phyloP scores from a whole-genome alignment of 169 alveolate species.

The Eimeria tenella region DNA sequence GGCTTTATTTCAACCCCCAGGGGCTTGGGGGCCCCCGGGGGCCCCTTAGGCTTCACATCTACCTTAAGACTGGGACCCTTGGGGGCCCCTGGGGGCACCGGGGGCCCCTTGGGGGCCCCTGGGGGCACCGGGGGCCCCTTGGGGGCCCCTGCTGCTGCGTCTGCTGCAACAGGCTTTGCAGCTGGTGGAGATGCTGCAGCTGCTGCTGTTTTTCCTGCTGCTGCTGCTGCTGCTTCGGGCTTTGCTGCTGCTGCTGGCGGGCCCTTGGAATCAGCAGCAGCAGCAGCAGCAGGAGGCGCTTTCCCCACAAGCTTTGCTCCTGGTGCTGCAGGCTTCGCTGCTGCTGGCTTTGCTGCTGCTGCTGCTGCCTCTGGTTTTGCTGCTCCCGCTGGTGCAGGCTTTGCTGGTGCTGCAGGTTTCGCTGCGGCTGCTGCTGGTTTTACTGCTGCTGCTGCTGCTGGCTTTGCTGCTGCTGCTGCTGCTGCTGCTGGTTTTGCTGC shows the following conservation, averaged over 20 bases:
- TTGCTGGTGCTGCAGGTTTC: neutral
- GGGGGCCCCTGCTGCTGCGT: conserved; percentile 2
- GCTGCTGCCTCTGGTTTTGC: neutral
- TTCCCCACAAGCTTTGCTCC: neutral
- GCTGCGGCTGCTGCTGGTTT: conserved; percentile 14
- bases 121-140: neutral
- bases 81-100: neutral
- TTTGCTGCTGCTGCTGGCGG: neutral
- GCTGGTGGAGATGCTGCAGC: neutral
- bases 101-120: conserved; percentile 13
- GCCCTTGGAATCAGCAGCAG: no score
- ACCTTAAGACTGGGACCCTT: neutral
- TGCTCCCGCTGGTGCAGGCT: neutral
- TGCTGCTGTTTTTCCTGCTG: neutral
- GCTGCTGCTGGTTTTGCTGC: conserved; percentile 28
- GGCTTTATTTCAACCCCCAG: neutral
- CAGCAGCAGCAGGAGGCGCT: no score
- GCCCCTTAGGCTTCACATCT: neutral
- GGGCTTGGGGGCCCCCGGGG: neutral
- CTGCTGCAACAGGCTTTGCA: neutral
- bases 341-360: conserved; percentile 32
- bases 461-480: neutral
- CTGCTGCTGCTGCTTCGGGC: neutral
- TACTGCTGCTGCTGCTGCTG: conserved; percentile 7
- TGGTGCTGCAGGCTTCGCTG: neutral